Base-by-base conservation (phyloP, 2,329 filamentous ascomycete species). In the Proliferodiscus dingleyae region DNA sequence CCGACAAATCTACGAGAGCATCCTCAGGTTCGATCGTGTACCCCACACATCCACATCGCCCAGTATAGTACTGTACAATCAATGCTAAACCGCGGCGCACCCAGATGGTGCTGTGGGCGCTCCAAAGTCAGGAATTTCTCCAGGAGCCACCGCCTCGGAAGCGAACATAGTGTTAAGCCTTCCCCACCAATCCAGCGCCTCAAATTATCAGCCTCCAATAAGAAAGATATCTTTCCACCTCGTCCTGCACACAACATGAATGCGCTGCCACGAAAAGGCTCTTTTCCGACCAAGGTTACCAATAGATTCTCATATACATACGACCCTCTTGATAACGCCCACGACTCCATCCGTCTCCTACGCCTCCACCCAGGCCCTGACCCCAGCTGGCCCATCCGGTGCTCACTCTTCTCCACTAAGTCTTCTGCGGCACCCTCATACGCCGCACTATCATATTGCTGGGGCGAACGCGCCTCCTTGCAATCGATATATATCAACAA, bases 391-490 rank as follows among this genome's bases (percentile, higher is more conserved):
- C 33, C 28, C 8, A 37, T 56, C 24, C 23, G 40, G 8, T 53
- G 52, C 40, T 41, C 43, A 16, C 34, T 59, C 4, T 50, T 59
- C 21, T 49, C 53, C 41, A 52, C 52, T 23, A 45, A 41, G 15
- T 46, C 58, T 6, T 36, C 49, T 2, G 21, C 41, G 19, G 54
- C 57, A 15, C 54, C 55, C 5, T 47, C 46, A 11, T 58, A 61
- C 30, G 36, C 45, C 21, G 55, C 57, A 9, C 54, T 61, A 15
- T 59, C 58, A 4, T 61, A 60, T 37, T 41, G 52, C 4, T 61
- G 58, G 58, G 58, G 54, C 3, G 37, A 45, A 15, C 15, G 32
- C 15, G 10, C 9, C 7, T n/a, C 16, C 4, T 43, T 46, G 1
- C 39, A 43, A 18, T 19, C 16, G n/a, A 50, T 59, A 13, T 10